Evolutionary conservation across 2,329 filamentous ascomycete species (phyloP), one percentile per base, ranked within the genome.

Genomic region (Aspergillus arachidicola): DNA sequence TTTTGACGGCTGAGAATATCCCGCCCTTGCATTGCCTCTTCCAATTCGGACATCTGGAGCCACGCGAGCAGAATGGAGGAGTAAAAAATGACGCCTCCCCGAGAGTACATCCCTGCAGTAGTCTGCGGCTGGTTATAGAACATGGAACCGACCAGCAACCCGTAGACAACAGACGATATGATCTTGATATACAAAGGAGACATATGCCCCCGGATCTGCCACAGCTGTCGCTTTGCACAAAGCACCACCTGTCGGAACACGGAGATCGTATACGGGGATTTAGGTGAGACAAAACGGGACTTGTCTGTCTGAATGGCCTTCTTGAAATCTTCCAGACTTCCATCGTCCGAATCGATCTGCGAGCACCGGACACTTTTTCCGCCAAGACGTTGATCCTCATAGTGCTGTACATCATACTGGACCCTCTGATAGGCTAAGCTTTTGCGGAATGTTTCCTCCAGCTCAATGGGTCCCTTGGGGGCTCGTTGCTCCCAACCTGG

Each of bases 1-100:
- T 86, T 84, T 66, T 89, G 87, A 21, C 87, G 87, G 79, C 76
- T 89, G 64, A 84, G 91, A 26, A 93, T 87, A 3, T 83, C 82
- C 48, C 91, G 84, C 6, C 90, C 88, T 58, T 86, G 85, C 38
- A 93, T 88, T n/a, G 90, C 89, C 65, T 89, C 90, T 82, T 90
- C 91, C 30, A 93, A 81, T 73, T 94, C 91, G 0, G 88, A 86
- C 46, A 94, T 81, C 62, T 92, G 90, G 2, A 94, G 82, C 87
- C 86, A 89, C 54, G 80, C 81, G 5, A 89, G 77, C 72, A 89
- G 84, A 41, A 89, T 78, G 45, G 87, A 85, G 0, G 84, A 86
- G 75, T 89, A 89, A 77, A 89, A 89, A 3, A 86, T 73, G 3
- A 84, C 80, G 66, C 87, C 87, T 21, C 86, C 86, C 60, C 86